Conservation (phyloP, 2,329 filamentous ascomycete species). For the Didymellaceae sp. region DNA sequence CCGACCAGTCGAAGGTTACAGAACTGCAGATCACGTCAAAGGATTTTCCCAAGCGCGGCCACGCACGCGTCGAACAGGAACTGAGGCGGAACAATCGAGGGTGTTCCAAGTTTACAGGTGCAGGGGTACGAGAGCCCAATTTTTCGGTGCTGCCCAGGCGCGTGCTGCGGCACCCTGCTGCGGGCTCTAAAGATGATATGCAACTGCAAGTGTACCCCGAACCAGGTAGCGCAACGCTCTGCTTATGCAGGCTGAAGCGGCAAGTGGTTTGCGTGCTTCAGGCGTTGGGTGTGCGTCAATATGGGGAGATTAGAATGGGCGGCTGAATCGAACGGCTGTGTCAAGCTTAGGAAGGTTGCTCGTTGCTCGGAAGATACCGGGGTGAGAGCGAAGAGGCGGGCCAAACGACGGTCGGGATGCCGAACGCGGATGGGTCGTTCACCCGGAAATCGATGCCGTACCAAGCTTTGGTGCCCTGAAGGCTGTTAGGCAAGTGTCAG, state of each 20-base stretch:
- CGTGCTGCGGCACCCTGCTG: constrained; percentile 14
- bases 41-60: constrained; percentile 4
- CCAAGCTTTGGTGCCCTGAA: constrained; percentile 7
- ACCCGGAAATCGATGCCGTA: constrained; percentile 5
- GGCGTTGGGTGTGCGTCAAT: constrained; percentile 10
- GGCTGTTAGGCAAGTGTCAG: not conserved
- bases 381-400: not conserved
- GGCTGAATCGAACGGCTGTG: constrained; percentile 7
- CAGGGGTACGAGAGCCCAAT: constrained; percentile 24
- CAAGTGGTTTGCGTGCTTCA: constrained; percentile 11
- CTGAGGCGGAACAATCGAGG: constrained; percentile 19
- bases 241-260: constrained; percentile 13
- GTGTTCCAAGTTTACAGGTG: constrained; percentile 9
- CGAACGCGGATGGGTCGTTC: constrained; percentile 4
- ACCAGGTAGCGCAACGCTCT: constrained; percentile 11
- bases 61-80: constrained; percentile 2
- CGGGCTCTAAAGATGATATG: not conserved
- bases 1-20: constrained; percentile 12
- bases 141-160: constrained; percentile 23
- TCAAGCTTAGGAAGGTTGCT: constrained; percentile 5
- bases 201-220: constrained; percentile 17
- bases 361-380: constrained; percentile 1
- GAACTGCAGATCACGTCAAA: constrained; percentile 7
- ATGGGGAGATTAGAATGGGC: constrained; percentile 10
- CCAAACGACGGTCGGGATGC: constrained; percentile 1